A percentile compares a stretch with the other conserved stretches of the same genome.
Conservation (phyloP, 2,329 filamentous ascomycete species). For the Acarospora socialis region DNA sequence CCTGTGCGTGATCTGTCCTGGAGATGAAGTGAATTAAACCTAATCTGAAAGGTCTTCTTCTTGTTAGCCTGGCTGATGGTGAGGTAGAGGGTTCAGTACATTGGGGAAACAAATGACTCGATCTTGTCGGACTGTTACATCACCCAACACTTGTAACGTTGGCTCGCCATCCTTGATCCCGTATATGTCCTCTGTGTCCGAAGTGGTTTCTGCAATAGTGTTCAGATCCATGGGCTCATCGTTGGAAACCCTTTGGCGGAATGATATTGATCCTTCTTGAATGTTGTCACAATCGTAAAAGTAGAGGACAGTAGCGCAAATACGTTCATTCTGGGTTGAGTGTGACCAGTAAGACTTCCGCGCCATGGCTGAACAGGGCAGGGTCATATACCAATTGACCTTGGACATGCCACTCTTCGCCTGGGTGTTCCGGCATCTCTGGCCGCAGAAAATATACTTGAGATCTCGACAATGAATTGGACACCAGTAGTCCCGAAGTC, state of each 20-base stretch:
- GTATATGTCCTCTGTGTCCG: conserved; percentile 17
- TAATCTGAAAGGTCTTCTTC: conserved; percentile 8
- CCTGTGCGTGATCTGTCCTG: conserved; percentile 36
- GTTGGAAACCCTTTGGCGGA: conserved; percentile 31
- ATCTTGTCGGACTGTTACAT: conserved; percentile 32
- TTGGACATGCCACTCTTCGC: conserved; percentile 32
- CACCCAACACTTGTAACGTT: conserved; percentile 33
- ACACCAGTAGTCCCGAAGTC: conserved; percentile 31
- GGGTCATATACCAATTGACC: conserved; percentile 24
- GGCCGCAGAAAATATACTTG: conserved; percentile 45
- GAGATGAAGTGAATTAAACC: background rate
- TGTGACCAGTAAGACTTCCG: background rate
- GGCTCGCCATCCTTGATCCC: conserved; percentile 23
- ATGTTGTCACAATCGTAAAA: conserved; percentile 50
- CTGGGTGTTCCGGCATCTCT: conserved; percentile 38
- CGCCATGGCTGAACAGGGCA: background rate
- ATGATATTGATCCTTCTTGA: conserved; percentile 35
- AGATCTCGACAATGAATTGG: conserved; percentile 51
- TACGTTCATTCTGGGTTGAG: conserved; percentile 29
- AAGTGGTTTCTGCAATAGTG: background rate
- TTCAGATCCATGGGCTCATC: conserved; percentile 1
- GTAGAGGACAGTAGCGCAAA: conserved; percentile 48
- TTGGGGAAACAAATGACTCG: conserved; percentile 45
- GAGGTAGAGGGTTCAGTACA: no score
- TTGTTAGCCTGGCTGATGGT: no score